These are phyloP conservation scores for Elasticomyces elasticus DNA, from an alignment of 495 filamentous ascomycete genomes.

Conservation along the genomic window DNA sequence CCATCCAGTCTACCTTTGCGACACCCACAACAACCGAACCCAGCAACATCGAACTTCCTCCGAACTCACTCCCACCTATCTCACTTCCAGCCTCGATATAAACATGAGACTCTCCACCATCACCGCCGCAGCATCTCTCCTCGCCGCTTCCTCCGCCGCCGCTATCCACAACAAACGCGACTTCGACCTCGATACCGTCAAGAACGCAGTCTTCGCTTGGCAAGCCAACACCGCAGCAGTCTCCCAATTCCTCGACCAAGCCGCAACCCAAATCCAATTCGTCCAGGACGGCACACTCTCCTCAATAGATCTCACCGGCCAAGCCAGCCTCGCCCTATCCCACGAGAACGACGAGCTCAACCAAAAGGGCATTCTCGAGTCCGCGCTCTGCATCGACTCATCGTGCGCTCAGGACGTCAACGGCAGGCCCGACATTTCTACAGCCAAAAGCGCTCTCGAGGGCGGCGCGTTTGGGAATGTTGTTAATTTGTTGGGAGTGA, in stretches of 20 bases:
- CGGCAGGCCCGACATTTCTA: neutral
- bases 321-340: neutral
- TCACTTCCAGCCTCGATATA: too few relatives aligned
- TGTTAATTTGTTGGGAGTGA: neutral
- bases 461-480: neutral
- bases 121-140: neutral
- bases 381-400: neutral
- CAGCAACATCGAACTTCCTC: too few relatives aligned
- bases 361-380: neutral
- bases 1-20: too few relatives aligned
- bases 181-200: neutral
- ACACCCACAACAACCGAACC: too few relatives aligned
- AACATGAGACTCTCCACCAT: neutral
- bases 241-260: neutral
- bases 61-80: too few relatives aligned
- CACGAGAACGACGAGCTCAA: neutral
- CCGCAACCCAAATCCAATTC: neutral
- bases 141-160: neutral
- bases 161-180: neutral
- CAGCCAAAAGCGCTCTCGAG: neutral
- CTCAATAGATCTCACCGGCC: neutral
- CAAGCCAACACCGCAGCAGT: neutral
- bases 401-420: neutral
- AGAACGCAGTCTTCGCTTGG: neutral
- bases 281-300: neutral